Evolutionary conservation across 75 land plant species (phyloP).

Genomic region (Selaginella moellendorffii): DNA sequence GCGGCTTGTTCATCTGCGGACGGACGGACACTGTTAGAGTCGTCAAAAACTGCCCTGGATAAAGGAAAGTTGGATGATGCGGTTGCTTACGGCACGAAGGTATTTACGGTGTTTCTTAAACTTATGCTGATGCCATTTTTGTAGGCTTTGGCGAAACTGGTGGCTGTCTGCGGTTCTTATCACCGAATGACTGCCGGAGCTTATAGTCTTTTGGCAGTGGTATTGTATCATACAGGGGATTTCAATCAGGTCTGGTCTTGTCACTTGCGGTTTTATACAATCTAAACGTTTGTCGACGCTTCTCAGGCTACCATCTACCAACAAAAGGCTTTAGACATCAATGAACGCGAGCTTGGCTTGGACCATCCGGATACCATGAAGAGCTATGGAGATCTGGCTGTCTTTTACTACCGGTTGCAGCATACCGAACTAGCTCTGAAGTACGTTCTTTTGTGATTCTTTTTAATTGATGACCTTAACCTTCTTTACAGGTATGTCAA

Average conservation of each 20-base stretch:
- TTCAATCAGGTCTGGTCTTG: constrained; percentile 74
- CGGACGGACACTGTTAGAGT: constrained; percentile 73
- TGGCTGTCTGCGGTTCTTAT: constrained; percentile 93
- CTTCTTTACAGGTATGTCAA: constrained; percentile 55
- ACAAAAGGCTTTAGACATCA: constrained; percentile 85
- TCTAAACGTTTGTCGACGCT: not conserved
- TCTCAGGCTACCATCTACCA: constrained; percentile 83
- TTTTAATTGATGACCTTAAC: not conserved
- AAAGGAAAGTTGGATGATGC: constrained; percentile 97
- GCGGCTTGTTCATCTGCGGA: constrained; percentile 97
- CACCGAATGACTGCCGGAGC: constrained; percentile 98
- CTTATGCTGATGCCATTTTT: not conserved
- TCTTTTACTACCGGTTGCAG: constrained; percentile 83
- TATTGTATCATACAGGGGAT: constrained; percentile 88
- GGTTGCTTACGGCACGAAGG: constrained; percentile 78
- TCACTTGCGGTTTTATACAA: not conserved
- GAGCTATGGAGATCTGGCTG: constrained; percentile 92
- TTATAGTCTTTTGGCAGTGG: constrained; percentile 86
- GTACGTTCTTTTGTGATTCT: constrained; percentile 23
- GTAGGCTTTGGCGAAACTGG: constrained; percentile 75
- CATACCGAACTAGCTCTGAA: constrained; percentile 87
- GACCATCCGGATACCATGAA: constrained; percentile 98
- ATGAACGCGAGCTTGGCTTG: constrained; percentile 83
- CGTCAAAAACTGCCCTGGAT: constrained; percentile 87
- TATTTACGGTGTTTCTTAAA: constrained; percentile 1